Base-by-base conservation (phyloP, 495 filamentous ascomycete genomes). In the Clavariopsis aquatica region DNA sequence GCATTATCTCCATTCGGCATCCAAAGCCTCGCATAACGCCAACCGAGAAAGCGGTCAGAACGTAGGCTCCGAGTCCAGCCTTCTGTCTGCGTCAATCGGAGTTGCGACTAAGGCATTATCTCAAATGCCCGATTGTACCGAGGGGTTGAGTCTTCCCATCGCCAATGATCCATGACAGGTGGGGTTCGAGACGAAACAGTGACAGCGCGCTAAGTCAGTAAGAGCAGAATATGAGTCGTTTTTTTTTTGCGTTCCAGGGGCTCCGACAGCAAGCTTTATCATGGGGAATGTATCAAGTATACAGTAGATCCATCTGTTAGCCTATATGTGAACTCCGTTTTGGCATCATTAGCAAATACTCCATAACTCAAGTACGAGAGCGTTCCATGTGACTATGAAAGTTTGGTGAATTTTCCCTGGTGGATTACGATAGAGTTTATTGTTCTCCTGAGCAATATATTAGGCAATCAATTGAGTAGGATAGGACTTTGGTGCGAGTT, bases 1-100 rank as follows among this genome's bases (percentile, higher is more conserved):
- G 2, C 3, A 6, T 3, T n/a, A 9, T 15, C 38, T 43, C 9
- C 38, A 43, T 43, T 43, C 38, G 38, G 38, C 13, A n/a, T 49
- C 47, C 24, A 6, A 49, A 49, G 12, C 47, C 47, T 49, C 17
- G 7, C 2, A 24, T 3, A 27, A 49, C 47, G 9, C 47, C 24
- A 23, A n/a, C 23, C 47, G 47, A 49, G 38, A 43, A 43, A 47
- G 47, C 47, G 47, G 47, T 49, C 47, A 24, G n/a, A n/a, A 27
- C 17, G 7, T 24, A 3, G 20, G n/a, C 19, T 49, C 23, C 47
- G 43, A 12, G 43, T 17, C 43, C 43, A 47, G 43, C 43, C 47
- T 49, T 49, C 47, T 10, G 6, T 22, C 5, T 49, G 47, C 47
- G 26, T 49, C 26, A 22, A 43, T 43, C 38, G 6, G 38, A 17